Evolutionary conservation across 2,329 filamentous ascomycete genomes (phyloP).

Genomic region (Aspergillus ibericus): DNA sequence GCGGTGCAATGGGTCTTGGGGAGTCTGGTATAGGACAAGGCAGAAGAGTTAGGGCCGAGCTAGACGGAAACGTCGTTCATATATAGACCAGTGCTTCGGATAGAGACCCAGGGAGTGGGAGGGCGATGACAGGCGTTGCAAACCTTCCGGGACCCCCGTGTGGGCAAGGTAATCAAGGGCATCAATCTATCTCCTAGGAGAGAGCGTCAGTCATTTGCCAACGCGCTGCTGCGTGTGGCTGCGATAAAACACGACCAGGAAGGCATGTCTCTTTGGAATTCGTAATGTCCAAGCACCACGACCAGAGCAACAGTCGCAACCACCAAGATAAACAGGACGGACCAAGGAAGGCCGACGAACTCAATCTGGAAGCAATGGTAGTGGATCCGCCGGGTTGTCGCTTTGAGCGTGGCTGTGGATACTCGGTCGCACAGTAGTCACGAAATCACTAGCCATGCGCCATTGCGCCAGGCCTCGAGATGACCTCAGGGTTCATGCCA

Average conservation of each 20-base stretch:
- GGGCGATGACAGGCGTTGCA: not conserved
- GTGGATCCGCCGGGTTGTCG: not conserved
- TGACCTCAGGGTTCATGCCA: constrained; percentile 9
- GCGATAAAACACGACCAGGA: not conserved
- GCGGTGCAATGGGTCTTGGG: not conserved
- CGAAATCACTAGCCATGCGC: not conserved
- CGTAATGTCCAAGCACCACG: not conserved
- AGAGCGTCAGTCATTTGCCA: not conserved
- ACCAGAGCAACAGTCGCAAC: not conserved
- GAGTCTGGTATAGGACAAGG: not conserved
- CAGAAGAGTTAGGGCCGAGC: not conserved
- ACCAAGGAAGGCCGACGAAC: not conserved
- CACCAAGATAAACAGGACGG: not conserved
- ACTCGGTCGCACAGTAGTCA: constrained; percentile 1
- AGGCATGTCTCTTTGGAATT: not conserved
- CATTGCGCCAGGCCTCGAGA: too few species aligned
- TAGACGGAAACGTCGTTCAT: constrained; percentile 1
- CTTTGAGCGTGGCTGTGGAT: constrained; percentile 2
- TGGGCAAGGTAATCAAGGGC: not conserved
- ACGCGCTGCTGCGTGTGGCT: not conserved
- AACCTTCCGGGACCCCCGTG: not conserved
- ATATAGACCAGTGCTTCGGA: constrained; percentile 1
- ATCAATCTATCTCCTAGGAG: constrained; percentile 3
- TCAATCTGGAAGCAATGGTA: not conserved
- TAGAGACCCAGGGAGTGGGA: not conserved